Evolutionary conservation across 345 rosid species (phyloP).

Genomic region (Acer yangbiense): DNA sequence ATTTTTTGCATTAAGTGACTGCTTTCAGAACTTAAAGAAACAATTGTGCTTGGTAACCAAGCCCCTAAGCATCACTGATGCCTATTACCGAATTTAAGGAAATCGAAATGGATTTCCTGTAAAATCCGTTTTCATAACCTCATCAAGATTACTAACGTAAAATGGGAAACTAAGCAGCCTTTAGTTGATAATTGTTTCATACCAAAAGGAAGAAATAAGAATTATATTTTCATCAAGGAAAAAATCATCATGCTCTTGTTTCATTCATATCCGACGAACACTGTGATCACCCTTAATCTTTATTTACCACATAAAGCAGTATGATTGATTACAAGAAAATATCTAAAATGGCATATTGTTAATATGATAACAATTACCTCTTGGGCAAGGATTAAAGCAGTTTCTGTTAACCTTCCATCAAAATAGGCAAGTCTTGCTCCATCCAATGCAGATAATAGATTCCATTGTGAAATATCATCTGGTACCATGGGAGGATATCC

Average conservation of each 20-base stretch:
- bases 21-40: neutral
- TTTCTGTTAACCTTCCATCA: slow-evolving; percentile 69
- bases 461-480: slow-evolving; percentile 52
- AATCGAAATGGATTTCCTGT: neutral
- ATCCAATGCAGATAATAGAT: slow-evolving; percentile 56
- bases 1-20: neutral
- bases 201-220: neutral
- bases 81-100: slow-evolving; percentile 1
- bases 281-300: neutral
- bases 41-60: neutral
- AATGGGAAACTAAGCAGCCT: neutral
- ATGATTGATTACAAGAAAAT: neutral
- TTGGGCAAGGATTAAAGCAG: slow-evolving; percentile 60
- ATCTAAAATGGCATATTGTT: neutral
- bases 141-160: neutral
- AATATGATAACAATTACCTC: slow-evolving; percentile 58
- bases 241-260: neutral
- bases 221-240: neutral
- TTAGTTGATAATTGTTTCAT: neutral
- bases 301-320: slow-evolving; percentile 4
- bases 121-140: neutral
- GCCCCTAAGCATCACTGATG: neutral
- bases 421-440: slow-evolving; percentile 63
- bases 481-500: slow-evolving; percentile 75
- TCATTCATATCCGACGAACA: neutral